Evolutionary conservation across 257 asterid genomes (phyloP), one percentile per base, ranked within the genome.

Genomic region (Solanum chiquidenum): DNA sequence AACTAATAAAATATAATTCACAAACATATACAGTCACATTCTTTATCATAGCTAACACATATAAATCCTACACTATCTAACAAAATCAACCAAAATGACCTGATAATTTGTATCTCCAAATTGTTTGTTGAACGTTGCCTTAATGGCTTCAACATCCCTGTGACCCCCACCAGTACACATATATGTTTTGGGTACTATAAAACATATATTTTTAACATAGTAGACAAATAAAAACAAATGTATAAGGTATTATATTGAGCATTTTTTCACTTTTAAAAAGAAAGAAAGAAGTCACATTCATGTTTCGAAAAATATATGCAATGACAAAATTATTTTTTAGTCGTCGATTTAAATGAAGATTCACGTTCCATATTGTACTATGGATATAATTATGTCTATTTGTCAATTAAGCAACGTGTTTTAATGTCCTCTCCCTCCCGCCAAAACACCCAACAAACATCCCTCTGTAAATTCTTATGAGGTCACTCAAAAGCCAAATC

Each of bases 121-220:
- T 88, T 95, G 95, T 89, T 95, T 96, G 75, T 38, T 87, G 83
- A 95, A 95, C 86, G 99, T 96, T 25, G 96, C 92, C 91, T 87
- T 96, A 89, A 97, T 97, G 66, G 99, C 99, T 94, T 97, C 99
- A 4, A 98, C 98, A n/a, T 96, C 99, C 92, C 98, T 90, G 84
- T 97, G 99, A 46, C 99, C 99, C 14, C 99, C 99, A 68, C 99
- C 98, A n/a, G n/a, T n/a, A n/a, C n/a, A n/a, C n/a, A n/a, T n/a
- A n/a, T n/a, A 20, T 29, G 29, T 29, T 29, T 29, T 29, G 29
- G 55, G 18, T 46, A 46, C 55, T 42, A 46, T 46, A 46, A 46
- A 46, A 46, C 55, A 46, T 46, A 46, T 46, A 46, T 4, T 46
- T 46, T 46, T 1, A 46, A 12, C 55, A 46, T 1, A 46, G 18